Evolutionary conservation across 192 early-diverging fungal genomes (phyloP).

Genomic region (Podila epigama): DNA sequence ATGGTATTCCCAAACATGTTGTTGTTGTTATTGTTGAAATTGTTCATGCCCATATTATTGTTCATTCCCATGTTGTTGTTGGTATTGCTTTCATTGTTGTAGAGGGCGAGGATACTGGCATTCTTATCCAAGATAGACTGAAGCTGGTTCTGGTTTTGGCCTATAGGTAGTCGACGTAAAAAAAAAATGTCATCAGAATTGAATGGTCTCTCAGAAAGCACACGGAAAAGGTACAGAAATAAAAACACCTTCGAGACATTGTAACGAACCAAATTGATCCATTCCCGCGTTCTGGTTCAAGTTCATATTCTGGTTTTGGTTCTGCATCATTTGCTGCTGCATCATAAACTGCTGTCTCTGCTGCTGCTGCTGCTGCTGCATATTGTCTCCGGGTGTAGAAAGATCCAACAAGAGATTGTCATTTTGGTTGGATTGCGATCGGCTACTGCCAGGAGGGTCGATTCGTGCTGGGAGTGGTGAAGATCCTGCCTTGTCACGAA

Average conservation of each 20-base stretch:
- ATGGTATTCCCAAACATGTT: conserved; percentile 18
- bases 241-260: neutral
- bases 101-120: conserved; percentile 33
- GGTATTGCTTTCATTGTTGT: conserved; percentile 9
- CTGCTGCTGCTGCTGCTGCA: conserved; percentile 49
- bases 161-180: conserved; percentile 9
- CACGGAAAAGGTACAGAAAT: no score
- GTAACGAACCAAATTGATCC: conserved; percentile 40
- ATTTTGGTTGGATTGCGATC: conserved; percentile 12
- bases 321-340: conserved; percentile 28
- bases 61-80: neutral
- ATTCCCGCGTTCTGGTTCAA: conserved; percentile 16
- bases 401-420: conserved; percentile 41
- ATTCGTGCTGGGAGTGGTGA: conserved; percentile 22
- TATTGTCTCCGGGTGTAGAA: conserved; percentile 30
- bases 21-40: conserved; percentile 13
- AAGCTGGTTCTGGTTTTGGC: conserved; percentile 43
- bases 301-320: conserved; percentile 33
- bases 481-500: conserved; percentile 29
- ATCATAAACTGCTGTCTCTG: conserved; percentile 16
- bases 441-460: conserved; percentile 43
- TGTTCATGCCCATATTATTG: conserved; percentile 6
- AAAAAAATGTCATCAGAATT: no score
- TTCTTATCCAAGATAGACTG: conserved; percentile 47
- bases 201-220: no score